phyloP scores from a whole-genome alignment of 2,329 filamentous ascomycete species.

The Diaporthe sp. region DNA sequence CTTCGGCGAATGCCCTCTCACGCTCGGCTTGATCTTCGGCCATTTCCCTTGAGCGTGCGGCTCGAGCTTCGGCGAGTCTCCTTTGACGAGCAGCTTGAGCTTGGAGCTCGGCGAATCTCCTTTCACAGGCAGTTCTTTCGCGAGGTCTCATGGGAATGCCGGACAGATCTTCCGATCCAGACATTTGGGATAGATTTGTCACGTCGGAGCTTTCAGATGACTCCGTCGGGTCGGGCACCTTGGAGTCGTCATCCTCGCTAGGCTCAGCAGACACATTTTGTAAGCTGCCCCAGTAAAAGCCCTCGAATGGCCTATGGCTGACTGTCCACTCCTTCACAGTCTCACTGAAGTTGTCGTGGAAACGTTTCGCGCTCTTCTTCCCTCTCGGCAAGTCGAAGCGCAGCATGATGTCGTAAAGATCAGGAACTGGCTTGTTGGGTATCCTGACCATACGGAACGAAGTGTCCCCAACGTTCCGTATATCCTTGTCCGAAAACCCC shows the following conservation, averaged over 20 bases:
- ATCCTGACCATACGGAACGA: neutral
- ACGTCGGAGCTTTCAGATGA: neutral
- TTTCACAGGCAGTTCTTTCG: neutral
- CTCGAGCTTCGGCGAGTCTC: neutral
- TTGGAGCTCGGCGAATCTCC: neutral
- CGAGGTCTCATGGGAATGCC: neutral
- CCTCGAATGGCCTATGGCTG: fast-evolving
- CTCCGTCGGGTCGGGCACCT: neutral
- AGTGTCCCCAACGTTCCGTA: neutral
- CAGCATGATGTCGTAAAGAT: neutral
- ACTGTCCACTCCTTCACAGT: neutral
- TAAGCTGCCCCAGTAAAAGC: neutral
- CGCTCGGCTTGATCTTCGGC: neutral
- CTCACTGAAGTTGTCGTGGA: neutral
- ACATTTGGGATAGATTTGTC: neutral
- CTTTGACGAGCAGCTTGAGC: no score
- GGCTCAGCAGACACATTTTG: neutral
- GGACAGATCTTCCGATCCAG: neutral
- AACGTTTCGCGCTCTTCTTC: neutral
- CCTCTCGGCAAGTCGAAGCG: neutral
- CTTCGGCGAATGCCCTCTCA: neutral
- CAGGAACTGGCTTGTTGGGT: neutral
- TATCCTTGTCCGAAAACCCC: fast-evolving
- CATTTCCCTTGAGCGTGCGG: no score
- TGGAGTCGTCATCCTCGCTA: neutral